Conservation (phyloP, 2,329 filamentous ascomycete species). For the Pseudogymnoascus sp. region DNA sequence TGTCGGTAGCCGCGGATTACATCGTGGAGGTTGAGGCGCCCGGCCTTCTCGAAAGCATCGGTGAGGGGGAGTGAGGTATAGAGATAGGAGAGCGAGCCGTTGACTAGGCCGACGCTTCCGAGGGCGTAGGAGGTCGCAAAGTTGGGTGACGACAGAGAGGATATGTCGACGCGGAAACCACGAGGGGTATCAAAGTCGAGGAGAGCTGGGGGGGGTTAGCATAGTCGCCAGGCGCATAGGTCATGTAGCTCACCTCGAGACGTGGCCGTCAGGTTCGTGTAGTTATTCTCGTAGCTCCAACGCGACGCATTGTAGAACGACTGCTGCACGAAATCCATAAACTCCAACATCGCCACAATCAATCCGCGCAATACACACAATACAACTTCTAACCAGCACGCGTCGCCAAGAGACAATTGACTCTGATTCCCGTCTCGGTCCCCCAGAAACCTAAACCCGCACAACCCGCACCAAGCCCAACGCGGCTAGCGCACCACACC, state of each 20-base stretch:
- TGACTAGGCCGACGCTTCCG: conserved; percentile 80
- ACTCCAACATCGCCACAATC: conserved; percentile 68
- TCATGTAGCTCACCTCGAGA: conserved; percentile 53
- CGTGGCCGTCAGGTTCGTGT: conserved; percentile 76
- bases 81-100: conserved; percentile 94
- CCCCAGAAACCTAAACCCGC: not conserved
- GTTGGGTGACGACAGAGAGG: conserved; percentile 82
- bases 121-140: conserved; percentile 93
- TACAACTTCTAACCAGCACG: not conserved
- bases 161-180: conserved; percentile 77
- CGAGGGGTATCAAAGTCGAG: conserved; percentile 82
- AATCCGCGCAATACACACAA: not conserved
- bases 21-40: conserved; percentile 64
- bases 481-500: not conserved
- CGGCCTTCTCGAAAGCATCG: conserved; percentile 54
- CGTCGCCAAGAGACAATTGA: not conserved
- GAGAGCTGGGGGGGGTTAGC: conserved; percentile 48
- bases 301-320: conserved; percentile 79
- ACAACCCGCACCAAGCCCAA: not conserved
- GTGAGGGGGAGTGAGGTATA: conserved; percentile 79
- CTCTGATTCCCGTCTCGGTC: not conserved
- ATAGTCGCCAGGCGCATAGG: conserved; percentile 13
- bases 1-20: conserved; percentile 78
- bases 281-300: conserved; percentile 90
- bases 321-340: conserved; percentile 94